A percentile compares a stretch with the other conserved stretches of the same genome.
Evolutionary conservation across 768 basidiomycete genomes (phyloP).

Genomic region (Ramaria rubella): DNA sequence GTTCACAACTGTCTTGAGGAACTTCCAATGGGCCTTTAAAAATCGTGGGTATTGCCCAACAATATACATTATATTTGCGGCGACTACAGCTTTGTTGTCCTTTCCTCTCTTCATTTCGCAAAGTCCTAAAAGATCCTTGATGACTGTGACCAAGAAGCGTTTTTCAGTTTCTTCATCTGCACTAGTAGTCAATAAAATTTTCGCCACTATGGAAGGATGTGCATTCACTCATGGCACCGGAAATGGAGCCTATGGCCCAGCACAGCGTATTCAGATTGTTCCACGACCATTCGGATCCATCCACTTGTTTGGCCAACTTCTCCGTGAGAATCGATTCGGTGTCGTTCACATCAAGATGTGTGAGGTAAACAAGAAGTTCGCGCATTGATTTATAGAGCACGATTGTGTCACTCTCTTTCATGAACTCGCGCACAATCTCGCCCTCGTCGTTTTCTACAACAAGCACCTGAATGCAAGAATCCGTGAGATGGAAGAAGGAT

Average conservation of each 20-base stretch:
- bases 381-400: slow-evolving; percentile 99
- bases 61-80: slow-evolving; percentile 96
- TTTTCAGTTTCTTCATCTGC: slow-evolving; percentile 98
- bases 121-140: slow-evolving; percentile 95
- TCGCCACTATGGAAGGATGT: slow-evolving; percentile 1
- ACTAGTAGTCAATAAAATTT: neutral
- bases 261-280: slow-evolving; percentile 97
- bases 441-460: slow-evolving; percentile 99
- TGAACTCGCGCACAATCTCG: slow-evolving; percentile 97
- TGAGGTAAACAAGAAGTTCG: slow-evolving; percentile 94
- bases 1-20: slow-evolving; percentile 99
- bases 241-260: slow-evolving; percentile 99
- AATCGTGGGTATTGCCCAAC: slow-evolving; percentile 99
- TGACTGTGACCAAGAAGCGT: slow-evolving; percentile 96
- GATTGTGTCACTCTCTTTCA: slow-evolving; percentile 98
- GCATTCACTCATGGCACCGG: slow-evolving; percentile 93
- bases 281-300: slow-evolving; percentile 99
- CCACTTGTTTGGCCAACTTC: slow-evolving; percentile 95
- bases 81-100: slow-evolving; percentile 99
- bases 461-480: slow-evolving; percentile 55
- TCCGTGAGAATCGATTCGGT: slow-evolving; percentile 97
- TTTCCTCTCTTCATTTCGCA: slow-evolving; percentile 99
- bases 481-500: neutral
- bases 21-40: slow-evolving; percentile 99
- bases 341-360: slow-evolving; percentile 92